Base-by-base conservation (phyloP, 805 yeast species). In the Candida yuanshanica region DNA sequence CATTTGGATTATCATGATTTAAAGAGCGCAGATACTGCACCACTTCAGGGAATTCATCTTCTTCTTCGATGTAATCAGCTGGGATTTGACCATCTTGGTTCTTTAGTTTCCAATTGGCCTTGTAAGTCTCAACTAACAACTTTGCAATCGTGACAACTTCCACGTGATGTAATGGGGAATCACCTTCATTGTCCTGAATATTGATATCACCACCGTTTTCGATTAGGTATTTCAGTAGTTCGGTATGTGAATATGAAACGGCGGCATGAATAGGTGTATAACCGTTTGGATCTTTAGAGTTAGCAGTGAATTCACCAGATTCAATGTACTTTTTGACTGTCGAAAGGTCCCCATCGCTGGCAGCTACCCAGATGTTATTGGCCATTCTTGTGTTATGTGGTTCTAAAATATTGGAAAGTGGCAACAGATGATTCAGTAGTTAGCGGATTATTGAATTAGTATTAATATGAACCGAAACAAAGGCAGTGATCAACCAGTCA, bases 261-360 rank as follows among this genome's bases (percentile, higher is more conserved):
- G 99, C 98, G 1, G 99, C 99, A 60, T 93, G 99, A 11, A 93
- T 73, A 7, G 99, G 95, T 0, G 98, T 91, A 63, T 95, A 93
- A 1, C 99, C 99, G 54, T 90, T 87, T 1, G 86, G 84, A 60
- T 93, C 99, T 47, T 81, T 77, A 7, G 83, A 74, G 55, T 87
- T 83, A 4, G 96, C 76, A 3, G 80, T 70, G 48, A 66, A 69
- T 6, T 65, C 54, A 0, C 81, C 83, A 0, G 72, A 52, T 10
- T 62, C 67, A 7, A 93, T 63, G 39, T 69, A 66, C 12, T 69
- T 48, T 47, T 79, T 74, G 7, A 93, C 96, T 7, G 70, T 54
- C 3, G 66, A 71, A 4, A 73, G 44, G 46, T 81, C 76, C 52
- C 87, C 83, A 58, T 93, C 99, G 16, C 97, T 85, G 6, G 96